A percentile compares a stretch with the other conserved stretches of the same genome.
These are phyloP conservation scores for Podaxis mareebaensis DNA, from an alignment of 768 basidiomycete genomes.

Conservation along the genomic window DNA sequence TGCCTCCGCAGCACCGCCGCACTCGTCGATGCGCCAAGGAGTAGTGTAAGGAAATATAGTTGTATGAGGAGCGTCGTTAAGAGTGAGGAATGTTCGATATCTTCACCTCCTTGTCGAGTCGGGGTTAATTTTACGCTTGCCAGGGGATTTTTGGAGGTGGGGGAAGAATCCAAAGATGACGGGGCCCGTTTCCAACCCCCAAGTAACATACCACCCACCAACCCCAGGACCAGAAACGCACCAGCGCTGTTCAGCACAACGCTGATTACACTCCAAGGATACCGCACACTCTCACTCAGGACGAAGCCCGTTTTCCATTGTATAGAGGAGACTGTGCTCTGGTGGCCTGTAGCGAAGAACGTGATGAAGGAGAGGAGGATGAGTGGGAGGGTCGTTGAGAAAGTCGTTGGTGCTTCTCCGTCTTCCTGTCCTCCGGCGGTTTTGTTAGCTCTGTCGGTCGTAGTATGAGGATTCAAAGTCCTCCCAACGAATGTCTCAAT, in stretches of 20 bases:
- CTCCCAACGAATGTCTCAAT: constrained; percentile 54
- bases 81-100: constrained; percentile 40
- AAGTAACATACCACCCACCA: constrained; percentile 48
- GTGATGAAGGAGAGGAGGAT: constrained; percentile 73
- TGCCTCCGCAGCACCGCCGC: constrained; percentile 80
- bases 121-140: background rate
- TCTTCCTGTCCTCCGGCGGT: background rate
- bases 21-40: constrained; percentile 70
- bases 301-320: constrained; percentile 97
- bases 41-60: constrained; percentile 64
- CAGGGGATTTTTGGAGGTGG: background rate
- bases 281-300: constrained; percentile 57
- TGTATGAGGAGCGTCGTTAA: constrained; percentile 65
- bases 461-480: constrained; percentile 38
- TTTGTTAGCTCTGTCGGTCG: constrained; percentile 14
- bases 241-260: constrained; percentile 67
- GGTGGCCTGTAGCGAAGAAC: constrained; percentile 92
- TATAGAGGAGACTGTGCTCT: constrained; percentile 79
- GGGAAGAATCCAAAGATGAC: constrained; percentile 22
- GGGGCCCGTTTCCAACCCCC: constrained; percentile 87
- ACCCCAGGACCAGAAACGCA: constrained; percentile 44
- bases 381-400: constrained; percentile 39
- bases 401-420: constrained; percentile 28
- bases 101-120: constrained; percentile 19
- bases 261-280: constrained; percentile 73